Base-by-base conservation (phyloP, 495 filamentous ascomycete genomes). In the Penicillium ucsense region DNA sequence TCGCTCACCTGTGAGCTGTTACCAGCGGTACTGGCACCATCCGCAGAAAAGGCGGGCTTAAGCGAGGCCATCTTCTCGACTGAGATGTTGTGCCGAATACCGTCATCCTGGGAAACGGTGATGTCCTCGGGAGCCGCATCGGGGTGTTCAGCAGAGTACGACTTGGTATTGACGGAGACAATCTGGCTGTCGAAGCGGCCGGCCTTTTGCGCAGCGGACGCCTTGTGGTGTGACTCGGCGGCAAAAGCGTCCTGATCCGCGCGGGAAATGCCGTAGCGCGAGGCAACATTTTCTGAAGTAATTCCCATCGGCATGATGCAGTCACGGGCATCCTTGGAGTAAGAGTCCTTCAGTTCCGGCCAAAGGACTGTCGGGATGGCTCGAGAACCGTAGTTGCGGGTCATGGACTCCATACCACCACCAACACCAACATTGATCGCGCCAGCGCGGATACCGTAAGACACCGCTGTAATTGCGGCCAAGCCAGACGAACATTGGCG, bases 331-430 rank as follows among this genome's bases (percentile, higher is more conserved):
- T 92, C 85, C 62, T 84, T 72, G 5, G 79, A 79, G 6, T 61
- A 60, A 2, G 72, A 80, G 3, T 85, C 75, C 55, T 71, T 79
- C 47, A 95, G 63, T 39, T 77, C 83, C 2, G 82, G 78, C 83
- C 88, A 94, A n/a, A 86, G 62, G 37, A 86, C 79, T 3, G 79
- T 82, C 0, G 90, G 90, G 46, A 96, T 91, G 5, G 90, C 90
- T 45, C 80, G 71, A 0, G 72, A 78, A 6, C 83, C 88, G 65
- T 95, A 95, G 64, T 94, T 94, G 45, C 83, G 67, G 41, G 86
- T 94, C 89, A 95, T 95, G 61, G 81, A 86, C 74, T 95, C 89
- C 84, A 91, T 94, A 11, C 89, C 89, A 20, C 84, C 90, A 34
- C 82, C 89, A 44, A 96, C 79, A 50, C 89, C 89, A n/a, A 86